Base-by-base conservation (phyloP, 1,284 basidiomycete genomes). In the Papiliotrema flavescens region DNA sequence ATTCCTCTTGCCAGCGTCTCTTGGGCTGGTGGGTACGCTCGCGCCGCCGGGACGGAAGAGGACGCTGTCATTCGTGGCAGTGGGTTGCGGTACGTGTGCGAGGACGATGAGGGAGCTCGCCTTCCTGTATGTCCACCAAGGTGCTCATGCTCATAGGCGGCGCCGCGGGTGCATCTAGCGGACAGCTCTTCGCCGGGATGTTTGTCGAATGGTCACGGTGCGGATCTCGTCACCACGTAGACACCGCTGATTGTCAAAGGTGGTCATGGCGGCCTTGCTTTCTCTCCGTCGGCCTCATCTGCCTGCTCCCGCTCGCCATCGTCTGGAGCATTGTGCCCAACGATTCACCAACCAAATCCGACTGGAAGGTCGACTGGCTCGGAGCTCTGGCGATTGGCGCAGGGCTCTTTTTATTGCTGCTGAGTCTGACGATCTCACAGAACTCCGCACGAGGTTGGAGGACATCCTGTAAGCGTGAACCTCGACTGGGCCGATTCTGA, bases 231-330 rank as follows among this genome's bases (percentile, higher is more conserved):
- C n/a, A n/a, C n/a, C n/a, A n/a, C n/a, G n/a, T n/a, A n/a, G n/a
- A n/a, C n/a, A n/a, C n/a, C n/a, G n/a, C n/a, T n/a, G n/a, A n/a
- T n/a, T n/a, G n/a, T n/a, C n/a, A n/a, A n/a, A 53, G 56, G 34
- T 60, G 47, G 37, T 53, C 54, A 2, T 56, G 57, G 57, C 17
- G 57, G 36, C 34, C 53, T 5, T 49, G 46, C n/a, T 50, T 35
- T 19, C 36, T 42, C 19, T 5, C 51, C 17, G 36, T 49, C 13
- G 43, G 44, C 6, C 23, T 36, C n/a, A 35, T 51, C 36, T 34
- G 39, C 15, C 7, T 49, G 3, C 36, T 40, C 28, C 57, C 57
- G 19, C 34, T 53, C 17, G 26, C 54, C 3, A 20, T 56, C 22
- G 45, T 35, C 0, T 51, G 22, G 22, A 26, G 43, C 2, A n/a